These are phyloP conservation scores for Scheffersomyces coipomensis DNA, from an alignment of 805 yeast genomes.

Conservation along the genomic window DNA sequence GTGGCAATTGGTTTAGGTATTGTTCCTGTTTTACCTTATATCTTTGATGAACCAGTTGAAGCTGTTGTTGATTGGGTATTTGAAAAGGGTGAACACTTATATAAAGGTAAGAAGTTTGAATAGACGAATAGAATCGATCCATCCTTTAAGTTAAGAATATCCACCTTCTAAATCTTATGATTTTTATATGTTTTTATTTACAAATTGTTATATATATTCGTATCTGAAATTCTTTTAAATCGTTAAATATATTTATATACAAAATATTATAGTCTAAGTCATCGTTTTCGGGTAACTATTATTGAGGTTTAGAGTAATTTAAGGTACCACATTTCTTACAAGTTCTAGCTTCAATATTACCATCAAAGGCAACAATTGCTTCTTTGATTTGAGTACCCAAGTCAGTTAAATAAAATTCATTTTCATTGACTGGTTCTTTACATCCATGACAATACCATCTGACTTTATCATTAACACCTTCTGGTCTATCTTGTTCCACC, in stretches of 20 bases:
- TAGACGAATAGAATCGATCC: no score
- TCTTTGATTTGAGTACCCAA: constrained; percentile 88
- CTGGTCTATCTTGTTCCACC: constrained; percentile 88
- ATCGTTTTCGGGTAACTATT: no score
- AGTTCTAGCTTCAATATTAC: constrained; percentile 60
- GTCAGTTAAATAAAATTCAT: constrained; percentile 71
- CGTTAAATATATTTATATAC: background rate
- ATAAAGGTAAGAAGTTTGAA: no score
- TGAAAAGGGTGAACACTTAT: constrained; percentile 45
- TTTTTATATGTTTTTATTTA: background rate
- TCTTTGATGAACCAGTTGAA: constrained; percentile 84
- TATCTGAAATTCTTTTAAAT: no score
- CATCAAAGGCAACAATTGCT: constrained; percentile 72
- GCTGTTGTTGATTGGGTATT: constrained; percentile 61
- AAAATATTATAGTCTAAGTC: background rate
- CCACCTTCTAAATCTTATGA: background rate
- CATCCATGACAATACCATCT: constrained; percentile 88
- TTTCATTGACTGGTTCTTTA: constrained; percentile 61
- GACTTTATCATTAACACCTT: constrained; percentile 63
- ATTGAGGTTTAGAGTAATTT: constrained; percentile 61
- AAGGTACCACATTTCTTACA: constrained; percentile 74
- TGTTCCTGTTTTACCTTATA: constrained; percentile 74
- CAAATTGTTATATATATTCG: background rate
- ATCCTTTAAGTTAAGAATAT: no score
- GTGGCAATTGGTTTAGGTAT: constrained; percentile 74